Base-by-base conservation (phyloP, 2,329 filamentous ascomycete genomes). In the Trichophyton simii region DNA sequence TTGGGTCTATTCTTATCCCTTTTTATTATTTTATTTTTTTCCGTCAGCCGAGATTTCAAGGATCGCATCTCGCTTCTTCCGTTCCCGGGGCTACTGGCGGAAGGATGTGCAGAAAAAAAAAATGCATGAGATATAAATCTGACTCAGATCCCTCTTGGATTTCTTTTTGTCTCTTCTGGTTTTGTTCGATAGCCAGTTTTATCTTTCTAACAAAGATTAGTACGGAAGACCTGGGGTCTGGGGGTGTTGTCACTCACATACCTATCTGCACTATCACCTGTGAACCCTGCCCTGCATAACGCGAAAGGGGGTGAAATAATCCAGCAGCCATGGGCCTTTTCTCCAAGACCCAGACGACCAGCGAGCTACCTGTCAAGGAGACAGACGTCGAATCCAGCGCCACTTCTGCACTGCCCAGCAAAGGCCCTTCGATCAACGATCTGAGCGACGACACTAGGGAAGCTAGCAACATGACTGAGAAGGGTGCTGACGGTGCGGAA, bases 321-420 rank as follows among this genome's bases (percentile, higher is more conserved):
- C 34, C 9, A 52, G 1, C 9, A 52, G 18, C 13, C 9, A 52
- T 52, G 46, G 46, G 46, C 11, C 46, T 52, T 22, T 54, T 54
- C 50, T 54, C 50, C 25, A 54, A 54, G 28, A 52, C 46, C 46
- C 18, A 13, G 46, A 22, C 9, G 46, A 13, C 46, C 11, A 28
- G 28, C 15, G 41, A 44, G 41, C 41, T 44, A n/a, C 41, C 41
- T n/a, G 50, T 25, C 11, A 54, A 54, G 50, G 50, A 54, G 11
- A 13, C 50, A 7, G 60, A 57, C 38, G 6, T 34, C 42, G 57
- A 42, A 42, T 61, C 59, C 28, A 54, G 38, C 54, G 52, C 46
- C 11, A 42, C 59, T 7, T 59, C 62, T 34, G 41, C 42, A 8
- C 54, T 60, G 9, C 59, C 62, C 3, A 61, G 62, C 50, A 58